A percentile compares a stretch with the other conserved stretches of the same genome.
These are phyloP conservation scores for Kodamaea derodonti DNA, from an alignment of 1,139 yeast species.

Conservation along the genomic window DNA sequence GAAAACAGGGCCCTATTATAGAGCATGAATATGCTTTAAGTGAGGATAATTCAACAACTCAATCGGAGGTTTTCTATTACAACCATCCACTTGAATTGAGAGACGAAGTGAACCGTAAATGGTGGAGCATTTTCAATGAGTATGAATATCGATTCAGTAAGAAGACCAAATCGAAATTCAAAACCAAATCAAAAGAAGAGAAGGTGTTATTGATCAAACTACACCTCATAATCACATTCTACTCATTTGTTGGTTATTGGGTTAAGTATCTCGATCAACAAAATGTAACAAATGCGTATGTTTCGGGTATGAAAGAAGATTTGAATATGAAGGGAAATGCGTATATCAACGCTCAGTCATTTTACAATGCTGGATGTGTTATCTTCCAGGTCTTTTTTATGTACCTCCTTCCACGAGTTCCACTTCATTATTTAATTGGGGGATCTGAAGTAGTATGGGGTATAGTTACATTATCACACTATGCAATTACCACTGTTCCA, in stretches of 20 bases:
- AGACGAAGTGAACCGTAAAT: constrained; percentile 2
- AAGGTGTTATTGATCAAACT: constrained; percentile 54
- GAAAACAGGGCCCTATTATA: no score
- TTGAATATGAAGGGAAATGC: constrained; percentile 62
- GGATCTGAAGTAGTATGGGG: constrained; percentile 47
- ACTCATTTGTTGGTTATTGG: constrained; percentile 63
- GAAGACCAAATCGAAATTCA: constrained; percentile 16
- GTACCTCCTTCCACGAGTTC: constrained; percentile 18
- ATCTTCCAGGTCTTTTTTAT: constrained; percentile 48
- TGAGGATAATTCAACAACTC: no score
- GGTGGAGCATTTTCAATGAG: constrained; percentile 27
- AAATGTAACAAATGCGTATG: constrained; percentile 61
- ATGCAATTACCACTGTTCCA: constrained; percentile 40
- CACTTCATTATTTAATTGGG: constrained; percentile 8
- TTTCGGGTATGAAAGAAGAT: constrained; percentile 57
- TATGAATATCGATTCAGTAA: constrained; percentile 50
- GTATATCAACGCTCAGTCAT: constrained; percentile 53
- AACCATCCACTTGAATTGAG: constrained; percentile 1
- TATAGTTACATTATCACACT: constrained; percentile 54
- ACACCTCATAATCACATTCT: constrained; percentile 56
- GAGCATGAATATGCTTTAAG: no score
- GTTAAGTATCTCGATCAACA: constrained; percentile 62
- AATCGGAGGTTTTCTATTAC: no score
- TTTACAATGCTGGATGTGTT: constrained; percentile 55
- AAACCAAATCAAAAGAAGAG: constrained; percentile 48